Evolutionary conservation across 225 moss, liverwort and hornwort species (phyloP).

Genomic region (Climacium dendroides): DNA sequence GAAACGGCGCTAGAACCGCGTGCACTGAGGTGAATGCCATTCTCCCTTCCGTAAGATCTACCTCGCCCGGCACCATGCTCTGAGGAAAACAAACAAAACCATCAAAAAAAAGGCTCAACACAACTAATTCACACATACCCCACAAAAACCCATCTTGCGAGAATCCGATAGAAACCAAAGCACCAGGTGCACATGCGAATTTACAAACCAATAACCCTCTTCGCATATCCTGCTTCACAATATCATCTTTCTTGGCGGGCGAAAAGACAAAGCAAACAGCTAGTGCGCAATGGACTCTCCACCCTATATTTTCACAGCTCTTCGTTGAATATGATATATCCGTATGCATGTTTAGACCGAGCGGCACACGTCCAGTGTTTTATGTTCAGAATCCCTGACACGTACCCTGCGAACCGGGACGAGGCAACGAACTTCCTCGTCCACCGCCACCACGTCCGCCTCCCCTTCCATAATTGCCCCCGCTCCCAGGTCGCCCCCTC

Average conservation of each 20-base stretch:
- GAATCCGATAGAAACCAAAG: neutral
- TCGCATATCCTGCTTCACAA: neutral
- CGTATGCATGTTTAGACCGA: too few species aligned
- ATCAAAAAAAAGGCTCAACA: neutral
- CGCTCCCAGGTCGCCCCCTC: constrained; percentile 43
- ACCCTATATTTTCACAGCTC: neutral
- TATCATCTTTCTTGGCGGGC: neutral
- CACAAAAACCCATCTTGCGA: neutral
- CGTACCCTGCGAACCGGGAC: constrained; percentile 17
- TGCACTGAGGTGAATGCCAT: neutral
- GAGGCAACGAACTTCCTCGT: constrained; percentile 47
- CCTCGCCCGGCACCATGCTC: neutral
- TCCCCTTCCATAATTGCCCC: constrained; percentile 38
- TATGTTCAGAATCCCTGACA: neutral
- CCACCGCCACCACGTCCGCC: constrained; percentile 55
- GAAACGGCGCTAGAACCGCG: neutral
- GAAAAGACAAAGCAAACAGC: neutral
- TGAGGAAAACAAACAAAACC: neutral
- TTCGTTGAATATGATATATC: neutral
- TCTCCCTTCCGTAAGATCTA: neutral
- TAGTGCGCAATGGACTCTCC: neutral
- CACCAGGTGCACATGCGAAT: neutral
- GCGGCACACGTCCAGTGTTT: neutral
- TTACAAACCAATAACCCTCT: neutral
- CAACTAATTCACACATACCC: neutral